Conservation (phyloP, 176 grass and related monocot species). For the Dendrocalamus sinicus region DNA sequence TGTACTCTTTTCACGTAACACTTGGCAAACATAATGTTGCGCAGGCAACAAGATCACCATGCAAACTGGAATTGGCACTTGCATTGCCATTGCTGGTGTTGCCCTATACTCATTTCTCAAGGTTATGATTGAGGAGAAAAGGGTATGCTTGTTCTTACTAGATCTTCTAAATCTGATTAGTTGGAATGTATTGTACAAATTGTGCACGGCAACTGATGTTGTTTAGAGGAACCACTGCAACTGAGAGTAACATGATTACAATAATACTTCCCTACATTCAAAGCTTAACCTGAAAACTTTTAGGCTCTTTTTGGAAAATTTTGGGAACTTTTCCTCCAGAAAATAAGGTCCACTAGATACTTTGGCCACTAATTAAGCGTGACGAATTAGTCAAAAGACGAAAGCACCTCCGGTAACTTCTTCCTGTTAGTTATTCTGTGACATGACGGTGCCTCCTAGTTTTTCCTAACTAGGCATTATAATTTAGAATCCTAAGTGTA, state of each 20-base stretch:
- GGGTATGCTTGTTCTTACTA: slow-evolving; percentile 51
- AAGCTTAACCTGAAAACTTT: background rate
- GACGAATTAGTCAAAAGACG: no score
- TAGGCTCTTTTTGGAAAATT: background rate
- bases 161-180: slow-evolving; percentile 19
- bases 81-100: slow-evolving; percentile 84
- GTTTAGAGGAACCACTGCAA: background rate
- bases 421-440: background rate
- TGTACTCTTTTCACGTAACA: background rate
- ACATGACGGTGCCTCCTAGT: background rate
- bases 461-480: background rate
- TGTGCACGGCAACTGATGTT: background rate
- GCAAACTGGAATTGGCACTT: slow-evolving; percentile 88
- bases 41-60: slow-evolving; percentile 84
- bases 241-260: background rate
- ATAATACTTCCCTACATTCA: background rate
- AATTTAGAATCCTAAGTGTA: no score
- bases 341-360: background rate
- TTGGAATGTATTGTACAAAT: slow-evolving; percentile 13
- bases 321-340: background rate
- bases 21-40: slow-evolving; percentile 26
- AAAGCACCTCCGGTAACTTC: no score
- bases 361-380: background rate
- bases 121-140: slow-evolving; percentile 88
- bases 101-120: slow-evolving; percentile 87